Conservation (phyloP, 1,139 yeast species). For the Suhomyces ambrosiae region DNA sequence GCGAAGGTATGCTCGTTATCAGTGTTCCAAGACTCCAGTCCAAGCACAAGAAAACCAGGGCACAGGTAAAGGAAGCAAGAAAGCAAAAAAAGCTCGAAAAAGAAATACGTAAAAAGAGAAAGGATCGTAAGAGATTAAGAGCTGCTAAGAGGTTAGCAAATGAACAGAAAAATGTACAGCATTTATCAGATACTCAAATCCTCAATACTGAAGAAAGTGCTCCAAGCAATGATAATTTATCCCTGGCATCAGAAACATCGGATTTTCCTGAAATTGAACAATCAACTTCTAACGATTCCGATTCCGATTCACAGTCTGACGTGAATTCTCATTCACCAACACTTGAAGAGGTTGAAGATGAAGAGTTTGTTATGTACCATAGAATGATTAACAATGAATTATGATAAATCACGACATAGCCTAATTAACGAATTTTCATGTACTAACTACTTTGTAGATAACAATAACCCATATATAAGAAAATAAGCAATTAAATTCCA, state of each 20-base stretch:
- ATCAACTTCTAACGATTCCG: neutral
- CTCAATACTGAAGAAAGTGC: too few relatives aligned
- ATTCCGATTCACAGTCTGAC: constrained; percentile 3
- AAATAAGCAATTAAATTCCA: too few relatives aligned
- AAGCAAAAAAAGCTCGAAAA: constrained; percentile 10
- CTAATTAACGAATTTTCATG: neutral
- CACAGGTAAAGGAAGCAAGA: constrained; percentile 3
- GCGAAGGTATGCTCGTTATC: constrained; percentile 38
- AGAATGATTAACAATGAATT: constrained; percentile 9
- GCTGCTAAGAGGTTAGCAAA: constrained; percentile 4
- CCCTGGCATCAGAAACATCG: too few relatives aligned
- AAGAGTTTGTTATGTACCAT: constrained; percentile 17
- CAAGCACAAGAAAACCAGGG: neutral
- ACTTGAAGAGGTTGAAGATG: constrained; percentile 21
- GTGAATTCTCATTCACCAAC: constrained; percentile 9
- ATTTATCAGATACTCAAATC: neutral
- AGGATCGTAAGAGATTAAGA: constrained; percentile 3
- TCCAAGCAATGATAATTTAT: too few relatives aligned
- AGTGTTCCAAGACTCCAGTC: constrained; percentile 41
- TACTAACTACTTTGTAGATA: neutral
- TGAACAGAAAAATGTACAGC: constrained; percentile 2
- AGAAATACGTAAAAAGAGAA: constrained; percentile 4
- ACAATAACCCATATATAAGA: too few relatives aligned
- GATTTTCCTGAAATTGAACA: too few relatives aligned
- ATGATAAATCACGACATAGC: too few relatives aligned